Conservation (phyloP, 2,329 filamentous ascomycete genomes). For the Xylariaceae sp. region DNA sequence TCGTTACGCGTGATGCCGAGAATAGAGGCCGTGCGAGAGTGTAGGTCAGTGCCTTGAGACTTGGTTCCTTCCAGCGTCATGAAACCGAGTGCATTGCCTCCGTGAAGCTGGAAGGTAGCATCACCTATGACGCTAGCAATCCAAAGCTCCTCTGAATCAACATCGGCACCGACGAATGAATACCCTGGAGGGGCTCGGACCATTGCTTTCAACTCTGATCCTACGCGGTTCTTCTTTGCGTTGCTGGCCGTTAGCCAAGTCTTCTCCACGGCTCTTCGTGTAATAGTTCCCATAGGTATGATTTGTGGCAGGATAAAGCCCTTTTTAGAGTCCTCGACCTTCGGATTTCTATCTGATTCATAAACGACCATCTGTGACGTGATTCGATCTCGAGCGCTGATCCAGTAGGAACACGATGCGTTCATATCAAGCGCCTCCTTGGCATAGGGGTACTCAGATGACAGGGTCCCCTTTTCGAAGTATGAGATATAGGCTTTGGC, state of each 20-base stretch:
- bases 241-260: slow-evolving; percentile 98
- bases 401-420: slow-evolving; percentile 98
- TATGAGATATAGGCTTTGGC: slow-evolving; percentile 87
- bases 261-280: slow-evolving; percentile 88
- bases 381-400: slow-evolving; percentile 88
- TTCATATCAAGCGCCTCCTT: slow-evolving; percentile 98
- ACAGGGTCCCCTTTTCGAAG: slow-evolving; percentile 83
- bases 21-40: slow-evolving; percentile 88
- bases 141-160: slow-evolving; percentile 96
- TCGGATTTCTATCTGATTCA: slow-evolving; percentile 50
- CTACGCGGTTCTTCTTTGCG: slow-evolving; percentile 91
- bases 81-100: slow-evolving; percentile 95
- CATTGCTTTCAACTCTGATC: slow-evolving; percentile 96
- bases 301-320: slow-evolving; percentile 93
- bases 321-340: slow-evolving; percentile 24
- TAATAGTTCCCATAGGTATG: slow-evolving; percentile 98
- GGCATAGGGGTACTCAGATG: slow-evolving; percentile 82
- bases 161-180: slow-evolving; percentile 91
- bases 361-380: slow-evolving; percentile 95
- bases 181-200: slow-evolving; percentile 86
- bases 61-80: slow-evolving; percentile 98
- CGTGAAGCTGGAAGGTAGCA: slow-evolving; percentile 89
- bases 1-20: slow-evolving; percentile 91
- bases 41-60: slow-evolving; percentile 84
- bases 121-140: slow-evolving; percentile 94